These are phyloP conservation scores for Eucalyptus pumila DNA, from an alignment of 345 rosid genomes.

Conservation along the genomic window DNA sequence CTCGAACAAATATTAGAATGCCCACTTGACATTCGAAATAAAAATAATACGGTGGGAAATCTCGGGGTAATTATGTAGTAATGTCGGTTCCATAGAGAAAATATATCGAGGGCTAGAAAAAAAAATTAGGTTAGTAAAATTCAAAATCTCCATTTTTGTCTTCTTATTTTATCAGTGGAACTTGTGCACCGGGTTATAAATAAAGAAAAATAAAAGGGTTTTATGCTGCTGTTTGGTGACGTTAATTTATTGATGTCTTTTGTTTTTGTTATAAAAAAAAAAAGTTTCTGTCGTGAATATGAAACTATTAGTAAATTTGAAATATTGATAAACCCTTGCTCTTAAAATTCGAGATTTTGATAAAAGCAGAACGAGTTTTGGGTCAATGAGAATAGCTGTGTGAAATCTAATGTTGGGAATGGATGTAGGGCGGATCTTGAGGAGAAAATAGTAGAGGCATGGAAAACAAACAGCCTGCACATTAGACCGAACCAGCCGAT, in stretches of 20 bases:
- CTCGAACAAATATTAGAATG: background rate
- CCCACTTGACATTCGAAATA: background rate
- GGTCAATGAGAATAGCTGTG: background rate
- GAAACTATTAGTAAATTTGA: background rate
- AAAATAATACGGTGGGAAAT: background rate
- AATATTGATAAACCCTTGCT: background rate
- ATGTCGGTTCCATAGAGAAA: background rate
- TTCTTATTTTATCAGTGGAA: background rate
- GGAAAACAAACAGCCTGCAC: too few relatives aligned
- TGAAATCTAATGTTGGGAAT: background rate
- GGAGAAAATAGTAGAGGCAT: background rate
- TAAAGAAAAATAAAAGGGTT: background rate
- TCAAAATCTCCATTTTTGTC: background rate
- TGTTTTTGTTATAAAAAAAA: background rate
- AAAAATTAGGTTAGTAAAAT: background rate
- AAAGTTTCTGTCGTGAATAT: too few relatives aligned
- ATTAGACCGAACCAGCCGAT: fast-evolving
- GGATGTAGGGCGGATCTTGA: background rate
- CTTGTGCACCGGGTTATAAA: background rate
- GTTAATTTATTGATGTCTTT: background rate
- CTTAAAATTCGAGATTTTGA: background rate
- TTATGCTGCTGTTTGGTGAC: background rate
- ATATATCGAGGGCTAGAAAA: background rate
- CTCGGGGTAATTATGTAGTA: background rate
- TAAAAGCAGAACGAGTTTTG: background rate